Evolutionary conservation across 2,329 filamentous ascomycete genomes (phyloP), one percentile per base, ranked within the genome.

Genomic region (Ustulina deusta): DNA sequence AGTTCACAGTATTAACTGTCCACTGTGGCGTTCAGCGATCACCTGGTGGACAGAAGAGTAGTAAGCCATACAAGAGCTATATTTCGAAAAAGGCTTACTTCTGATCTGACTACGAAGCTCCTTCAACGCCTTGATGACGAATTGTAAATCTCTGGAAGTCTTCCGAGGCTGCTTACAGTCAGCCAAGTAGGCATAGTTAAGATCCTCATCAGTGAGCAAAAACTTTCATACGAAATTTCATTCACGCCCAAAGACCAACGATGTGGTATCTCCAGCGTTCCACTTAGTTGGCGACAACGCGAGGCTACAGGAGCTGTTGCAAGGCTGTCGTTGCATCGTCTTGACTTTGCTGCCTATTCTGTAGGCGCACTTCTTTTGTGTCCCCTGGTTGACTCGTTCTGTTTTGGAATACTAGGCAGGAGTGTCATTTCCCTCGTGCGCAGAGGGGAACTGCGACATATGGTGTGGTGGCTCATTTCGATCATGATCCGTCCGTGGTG

Each of bases 281-380:
- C 25, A 44, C 27, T 40, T 11, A 42, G 68, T 73, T 32, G 44
- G n/a, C 10, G 27, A 25, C 44, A 58, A 54, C 36, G 63, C 60
- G 4, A 61, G 36, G 69, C 82, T 79, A 25, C 80, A 74, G 61
- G 82, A 82, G 4, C 80, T 81, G 61, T 82, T 81, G 80, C 81
- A 82, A 9, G 81, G 81, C 69, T 80, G 62, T 38, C 74, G 48
- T 69, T 55, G 57, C 48, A 40, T 56, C 32, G 3, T 27, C 20
- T n/a, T 29, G 57, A 6, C 48, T 36, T 17, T 17, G 29, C 10
- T 27, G 57, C 20, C 46, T 29, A n/a, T 13, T 27, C 11, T 32
- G 54, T n/a, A 29, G 46, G 34, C 20, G 15, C 15, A 29, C 1
- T 29, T 25, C 9, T 40, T 44, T 27, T 2, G 17, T 1, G 17